Evolutionary conservation across 768 basidiomycete genomes (phyloP), one percentile per base, ranked within the genome.

Genomic region (Leccinum boreale): DNA sequence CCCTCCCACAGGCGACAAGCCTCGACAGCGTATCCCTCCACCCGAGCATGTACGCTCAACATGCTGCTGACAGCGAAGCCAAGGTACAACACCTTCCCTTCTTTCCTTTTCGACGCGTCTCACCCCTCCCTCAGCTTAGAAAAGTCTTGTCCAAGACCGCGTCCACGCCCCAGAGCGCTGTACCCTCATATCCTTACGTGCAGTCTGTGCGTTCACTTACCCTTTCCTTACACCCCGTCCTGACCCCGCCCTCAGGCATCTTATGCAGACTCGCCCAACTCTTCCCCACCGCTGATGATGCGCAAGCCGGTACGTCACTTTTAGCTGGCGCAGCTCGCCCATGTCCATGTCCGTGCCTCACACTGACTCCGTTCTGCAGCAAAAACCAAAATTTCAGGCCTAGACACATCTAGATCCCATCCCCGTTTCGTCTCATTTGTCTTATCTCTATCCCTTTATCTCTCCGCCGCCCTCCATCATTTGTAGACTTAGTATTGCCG

Each of bases 1-100:
- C 83, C 1, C 79, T 91, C 39, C 87, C 89, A 0, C 82, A 86
- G 63, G 89, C 89, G 9, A 89, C 84, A 65, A 87, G 81, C 73
- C 78, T 92, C 52, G 80, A 82, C 63, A 79, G 78, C 64, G 79
- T 92, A 28, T 75, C 83, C 1, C 75, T 92, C 1, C 89, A 91
- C 72, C 83, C 82, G 1, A 81, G 77, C 65, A 85, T 87, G 85
- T 87, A 86, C 67, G 82, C 84, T 1, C 81, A 83, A 57, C 81
- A 82, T 35, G 82, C 84, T 33, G 82, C 84, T 5, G 83, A 89
- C 71, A 89, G 89, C 64, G 85, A 90, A 73, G 87, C 86, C 42
- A 89, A 90, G 81, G 89, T 89, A 44, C 56, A 74, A 66, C 45
- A n/a, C 33, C 45, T 46, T 5, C 26, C 12, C 12, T 39, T 1